Evolutionary conservation across 169 alveolate species (phyloP).

Genomic region (Perkinsus chesapeaki): DNA sequence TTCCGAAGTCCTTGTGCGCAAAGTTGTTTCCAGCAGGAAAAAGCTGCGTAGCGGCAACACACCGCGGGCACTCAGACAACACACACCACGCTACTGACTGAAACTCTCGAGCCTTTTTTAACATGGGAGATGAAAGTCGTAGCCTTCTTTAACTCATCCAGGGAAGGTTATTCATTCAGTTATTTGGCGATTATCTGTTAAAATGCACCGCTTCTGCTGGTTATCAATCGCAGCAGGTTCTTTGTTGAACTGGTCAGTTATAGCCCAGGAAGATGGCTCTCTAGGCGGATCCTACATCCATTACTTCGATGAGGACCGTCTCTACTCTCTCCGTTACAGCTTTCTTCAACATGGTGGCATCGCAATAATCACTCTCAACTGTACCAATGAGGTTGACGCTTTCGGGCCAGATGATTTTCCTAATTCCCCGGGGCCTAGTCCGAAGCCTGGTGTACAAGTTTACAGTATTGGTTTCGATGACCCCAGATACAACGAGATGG

Average conservation of each 20-base stretch:
- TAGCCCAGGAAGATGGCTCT: neutral
- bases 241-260: neutral
- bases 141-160: neutral
- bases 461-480: neutral
- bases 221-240: neutral
- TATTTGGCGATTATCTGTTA: neutral
- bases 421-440: neutral
- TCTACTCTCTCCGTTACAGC: neutral
- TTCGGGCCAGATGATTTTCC: neutral
- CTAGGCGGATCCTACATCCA: neutral
- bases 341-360: neutral
- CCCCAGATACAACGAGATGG: neutral
- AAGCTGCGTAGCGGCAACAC: neutral
- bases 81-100: neutral
- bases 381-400: neutral
- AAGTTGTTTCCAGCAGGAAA: neutral
- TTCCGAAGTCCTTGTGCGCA: neutral
- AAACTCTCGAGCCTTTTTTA: neutral
- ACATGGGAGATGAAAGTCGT: neutral
- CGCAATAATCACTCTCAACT: neutral
- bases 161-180: neutral
- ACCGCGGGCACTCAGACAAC: neutral
- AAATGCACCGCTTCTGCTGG: neutral
- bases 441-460: neutral
- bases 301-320: neutral